A percentile compares a stretch with the other conserved stretches of the same genome.
Conservation (phyloP, 306 rosid genomes). For the Vigna unguiculata region DNA sequence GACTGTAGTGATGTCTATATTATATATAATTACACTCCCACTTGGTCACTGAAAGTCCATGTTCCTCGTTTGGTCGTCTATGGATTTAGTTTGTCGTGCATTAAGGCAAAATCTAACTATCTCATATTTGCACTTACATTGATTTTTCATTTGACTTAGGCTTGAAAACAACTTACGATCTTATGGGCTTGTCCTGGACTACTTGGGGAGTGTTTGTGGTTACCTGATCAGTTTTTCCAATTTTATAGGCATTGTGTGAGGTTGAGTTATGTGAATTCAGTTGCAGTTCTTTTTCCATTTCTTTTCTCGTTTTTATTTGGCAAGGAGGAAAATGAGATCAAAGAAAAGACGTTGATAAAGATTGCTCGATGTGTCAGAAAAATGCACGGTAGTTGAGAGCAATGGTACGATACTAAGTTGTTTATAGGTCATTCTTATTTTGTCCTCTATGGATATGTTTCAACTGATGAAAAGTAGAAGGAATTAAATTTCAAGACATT, state of each 20-base stretch:
- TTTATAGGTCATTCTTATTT: constrained; percentile 1
- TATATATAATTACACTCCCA: constrained; percentile 37
- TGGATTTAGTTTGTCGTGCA: constrained; percentile 48
- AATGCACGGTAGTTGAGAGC: constrained; percentile 7
- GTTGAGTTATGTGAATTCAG: constrained; percentile 31
- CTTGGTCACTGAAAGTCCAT: constrained; percentile 43
- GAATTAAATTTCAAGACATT: constrained; percentile 10
- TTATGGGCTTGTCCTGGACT: constrained; percentile 13
- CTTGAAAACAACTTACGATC: constrained; percentile 32
- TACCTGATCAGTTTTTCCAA: constrained; percentile 36
- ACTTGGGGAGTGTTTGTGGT: constrained; percentile 26
- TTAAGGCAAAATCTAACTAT: constrained; percentile 31
- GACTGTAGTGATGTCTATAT: constrained; percentile 35
- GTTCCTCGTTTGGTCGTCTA: constrained; percentile 37
- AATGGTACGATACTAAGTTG: constrained; percentile 10
- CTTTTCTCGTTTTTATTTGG: constrained; percentile 22
- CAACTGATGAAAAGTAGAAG: constrained; percentile 22
- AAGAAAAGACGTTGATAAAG: background rate
- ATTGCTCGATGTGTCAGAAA: constrained; percentile 28
- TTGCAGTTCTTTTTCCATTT: constrained; percentile 25
- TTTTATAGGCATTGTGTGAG: constrained; percentile 39
- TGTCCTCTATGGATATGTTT: constrained; percentile 15
- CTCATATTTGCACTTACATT: constrained; percentile 10
- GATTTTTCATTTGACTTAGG: background rate
- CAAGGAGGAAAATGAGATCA: background rate